Evolutionary conservation across 805 yeast species (phyloP), one percentile per base, ranked within the genome.

Genomic region (Candida pseudofarinosa): DNA sequence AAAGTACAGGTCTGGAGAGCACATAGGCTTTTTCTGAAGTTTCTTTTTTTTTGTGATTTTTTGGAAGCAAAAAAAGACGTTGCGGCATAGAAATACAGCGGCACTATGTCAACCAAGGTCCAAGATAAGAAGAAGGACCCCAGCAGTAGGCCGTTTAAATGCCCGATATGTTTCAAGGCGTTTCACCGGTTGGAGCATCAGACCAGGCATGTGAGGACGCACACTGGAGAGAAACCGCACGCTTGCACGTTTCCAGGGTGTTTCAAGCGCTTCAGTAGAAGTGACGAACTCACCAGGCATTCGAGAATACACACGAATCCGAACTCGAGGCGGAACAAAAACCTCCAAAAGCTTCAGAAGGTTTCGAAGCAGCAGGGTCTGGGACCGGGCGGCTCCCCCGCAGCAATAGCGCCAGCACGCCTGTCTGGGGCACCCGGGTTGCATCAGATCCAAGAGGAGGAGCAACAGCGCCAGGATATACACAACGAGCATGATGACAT

Each of bases 181-280:
- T 84, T 84, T 57, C 88, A 83, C 56, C 69, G 91, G 44, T 60
- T 84, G 35, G 91, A 84, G 54, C 91, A 84, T 60, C 88, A 83
- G 56, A 83, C 89, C 6, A 73, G 91, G 54, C 91, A 84, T 54
- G 81, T 84, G 45, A 68, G 90, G 54, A 84, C 89, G 10, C 91
- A 84, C 55, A 84, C 91, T 0, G 91, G 91, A 19, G 90, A 85
- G 55, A 83, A 81, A 57, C 91, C 91, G 3, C 89, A 84, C 59
- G 76, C 74, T n/a, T 84, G 90, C 62, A 74, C 80, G 19, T 84
- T 73, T 50, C 84, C 85, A 0, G 85, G 85, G 0, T 84, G 91
- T 59, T 67, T 72, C 43, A 84, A 84, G 63, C 70, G 75, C 46
- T 84, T 84, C 54, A 76, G 84, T 37, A 66, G 91, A 43, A 77